These are phyloP conservation scores for Thielaviopsis populi DNA, from an alignment of 2,329 filamentous ascomycete genomes.

Conservation along the genomic window DNA sequence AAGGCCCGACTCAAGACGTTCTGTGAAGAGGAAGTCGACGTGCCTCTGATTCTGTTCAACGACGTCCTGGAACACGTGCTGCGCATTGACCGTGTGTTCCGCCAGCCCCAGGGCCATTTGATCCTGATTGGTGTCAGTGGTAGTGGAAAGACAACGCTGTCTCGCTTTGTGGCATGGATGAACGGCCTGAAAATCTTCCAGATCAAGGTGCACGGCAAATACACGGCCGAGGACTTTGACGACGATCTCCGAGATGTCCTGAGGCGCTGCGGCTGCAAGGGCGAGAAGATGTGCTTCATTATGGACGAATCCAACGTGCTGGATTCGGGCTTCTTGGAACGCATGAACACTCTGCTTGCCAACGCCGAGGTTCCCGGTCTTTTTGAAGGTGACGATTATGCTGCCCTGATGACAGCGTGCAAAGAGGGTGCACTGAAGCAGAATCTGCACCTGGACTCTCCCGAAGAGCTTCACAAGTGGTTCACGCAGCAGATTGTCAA, in stretches of 20 bases:
- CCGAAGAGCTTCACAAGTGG: conserved; percentile 99
- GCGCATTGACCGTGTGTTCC: conserved; percentile 95
- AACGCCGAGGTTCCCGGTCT: conserved; percentile 98
- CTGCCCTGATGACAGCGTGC: conserved; percentile 97
- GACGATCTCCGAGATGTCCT: conserved; percentile 92
- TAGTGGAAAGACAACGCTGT: conserved; percentile 94
- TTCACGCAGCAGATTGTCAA: conserved; percentile 99
- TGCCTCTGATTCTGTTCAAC: conserved; percentile 97
- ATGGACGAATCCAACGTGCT: conserved; percentile 99
- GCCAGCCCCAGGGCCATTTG: conserved; percentile 93
- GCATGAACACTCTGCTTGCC: conserved; percentile 96
- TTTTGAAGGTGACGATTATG: conserved; percentile 97
- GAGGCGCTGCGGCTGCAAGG: conserved; percentile 86
- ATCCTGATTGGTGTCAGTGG: conserved; percentile 98
- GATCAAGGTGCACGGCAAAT: conserved; percentile 98
- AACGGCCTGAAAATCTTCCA: conserved; percentile 98
- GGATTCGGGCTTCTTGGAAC: conserved; percentile 94
- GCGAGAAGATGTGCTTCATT: conserved; percentile 99
- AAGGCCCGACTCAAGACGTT: conserved; percentile 95
- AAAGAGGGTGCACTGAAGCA: conserved; percentile 96
- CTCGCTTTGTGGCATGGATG: conserved; percentile 99
- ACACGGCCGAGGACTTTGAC: conserved; percentile 96
- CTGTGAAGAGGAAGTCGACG: conserved; percentile 98
- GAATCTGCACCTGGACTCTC: conserved; percentile 85
- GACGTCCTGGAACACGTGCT: conserved; percentile 96